These are phyloP conservation scores for Fusarium piperis DNA, from an alignment of 2,329 filamentous ascomycete species.

Conservation along the genomic window DNA sequence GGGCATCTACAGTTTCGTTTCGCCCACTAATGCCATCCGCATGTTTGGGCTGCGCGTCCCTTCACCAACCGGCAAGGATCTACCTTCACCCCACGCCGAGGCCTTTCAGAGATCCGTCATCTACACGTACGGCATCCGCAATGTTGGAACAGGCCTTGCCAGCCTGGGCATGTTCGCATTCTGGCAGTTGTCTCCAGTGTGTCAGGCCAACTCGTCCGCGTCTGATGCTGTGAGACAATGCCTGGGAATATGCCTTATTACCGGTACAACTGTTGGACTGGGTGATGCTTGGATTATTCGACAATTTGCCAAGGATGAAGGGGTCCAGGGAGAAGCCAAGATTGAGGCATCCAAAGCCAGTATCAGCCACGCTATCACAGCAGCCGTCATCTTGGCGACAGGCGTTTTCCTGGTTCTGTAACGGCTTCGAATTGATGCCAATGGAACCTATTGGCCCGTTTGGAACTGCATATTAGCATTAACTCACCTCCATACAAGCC, in stretches of 20 bases:
- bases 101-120: constrained; percentile 23
- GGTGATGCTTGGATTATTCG: constrained; percentile 23
- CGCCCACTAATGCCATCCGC: constrained; percentile 15
- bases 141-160: constrained; percentile 10
- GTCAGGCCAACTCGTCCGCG: constrained; percentile 6
- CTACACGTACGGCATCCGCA: constrained; percentile 18
- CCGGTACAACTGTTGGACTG: constrained; percentile 18
- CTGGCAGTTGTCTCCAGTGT: constrained; percentile 25
- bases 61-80: background rate
- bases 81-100: background rate
- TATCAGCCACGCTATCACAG: constrained; percentile 16
- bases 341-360: constrained; percentile 11
- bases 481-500: background rate
- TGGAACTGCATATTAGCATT: background rate
- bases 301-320: constrained; percentile 18
- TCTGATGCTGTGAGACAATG: constrained; percentile 6
- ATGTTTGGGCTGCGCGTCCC: constrained; percentile 9
- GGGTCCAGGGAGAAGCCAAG: constrained; percentile 5
- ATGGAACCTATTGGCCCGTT: background rate
- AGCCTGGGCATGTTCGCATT: constrained; percentile 25
- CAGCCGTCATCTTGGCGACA: constrained; percentile 12
- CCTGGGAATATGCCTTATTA: constrained; percentile 23
- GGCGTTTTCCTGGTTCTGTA: constrained; percentile 24
- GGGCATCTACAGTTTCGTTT: constrained; percentile 31
- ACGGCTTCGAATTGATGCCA: background rate